Evolutionary conservation across 805 yeast genomes (phyloP).

Genomic region (Candida bentonensis): DNA sequence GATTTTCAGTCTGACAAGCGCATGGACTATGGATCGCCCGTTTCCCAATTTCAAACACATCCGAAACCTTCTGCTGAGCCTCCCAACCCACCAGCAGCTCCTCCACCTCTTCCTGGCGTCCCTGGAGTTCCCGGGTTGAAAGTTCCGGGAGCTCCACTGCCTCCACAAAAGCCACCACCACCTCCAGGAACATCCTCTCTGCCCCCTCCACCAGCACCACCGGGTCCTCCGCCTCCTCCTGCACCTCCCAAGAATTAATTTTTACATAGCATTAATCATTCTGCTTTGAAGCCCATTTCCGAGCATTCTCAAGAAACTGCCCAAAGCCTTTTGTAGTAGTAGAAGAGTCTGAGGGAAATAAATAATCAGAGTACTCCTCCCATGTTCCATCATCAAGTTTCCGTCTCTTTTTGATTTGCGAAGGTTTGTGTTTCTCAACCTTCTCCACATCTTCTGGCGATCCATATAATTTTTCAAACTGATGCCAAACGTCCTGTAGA

Average conservation of each 20-base stretch:
- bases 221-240: slow-evolving; percentile 5
- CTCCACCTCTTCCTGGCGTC: slow-evolving; percentile 8
- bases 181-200: slow-evolving; percentile 11
- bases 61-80: slow-evolving; percentile 8
- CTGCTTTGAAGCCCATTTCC: slow-evolving; percentile 30
- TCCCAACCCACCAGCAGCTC: slow-evolving; percentile 11
- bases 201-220: slow-evolving; percentile 5
- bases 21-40: no score
- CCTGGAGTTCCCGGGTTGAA: slow-evolving; percentile 3
- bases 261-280: not conserved
- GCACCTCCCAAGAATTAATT: slow-evolving; percentile 2
- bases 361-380: slow-evolving; percentile 44
- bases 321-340: slow-evolving; percentile 33
- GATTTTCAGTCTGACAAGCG: not conserved
- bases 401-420: slow-evolving; percentile 31
- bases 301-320: slow-evolving; percentile 33
- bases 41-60: no score
- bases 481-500: slow-evolving; percentile 45
- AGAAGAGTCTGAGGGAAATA: slow-evolving; percentile 32
- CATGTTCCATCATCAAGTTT: slow-evolving; percentile 30
- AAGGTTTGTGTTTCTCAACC: slow-evolving; percentile 39
- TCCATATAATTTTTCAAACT: slow-evolving; percentile 58
- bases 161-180: slow-evolving; percentile 13
- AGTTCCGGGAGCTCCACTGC: slow-evolving; percentile 2
- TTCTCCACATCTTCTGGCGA: slow-evolving; percentile 21